Evolutionary conservation across 768 basidiomycete species (phyloP).

Genomic region (Pholiota conissans): DNA sequence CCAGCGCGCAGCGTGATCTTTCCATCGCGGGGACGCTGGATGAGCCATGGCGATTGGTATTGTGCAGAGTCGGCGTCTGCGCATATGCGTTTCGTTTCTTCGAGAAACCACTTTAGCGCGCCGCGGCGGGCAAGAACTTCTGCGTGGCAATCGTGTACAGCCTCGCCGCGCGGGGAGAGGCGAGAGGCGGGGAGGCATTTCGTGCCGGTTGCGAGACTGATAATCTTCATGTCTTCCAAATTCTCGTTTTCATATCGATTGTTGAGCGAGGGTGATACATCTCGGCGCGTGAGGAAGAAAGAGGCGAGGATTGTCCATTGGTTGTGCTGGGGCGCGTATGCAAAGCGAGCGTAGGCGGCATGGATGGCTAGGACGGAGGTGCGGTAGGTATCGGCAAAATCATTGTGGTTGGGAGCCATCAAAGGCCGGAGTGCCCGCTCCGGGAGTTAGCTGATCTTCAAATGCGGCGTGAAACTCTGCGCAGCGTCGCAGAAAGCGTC

Average conservation of each 20-base stretch:
- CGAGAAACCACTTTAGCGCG: constrained; percentile 75
- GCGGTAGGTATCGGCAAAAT: constrained; percentile 13
- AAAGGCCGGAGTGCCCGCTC: background rate
- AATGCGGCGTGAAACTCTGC: background rate
- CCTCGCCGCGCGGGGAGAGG: constrained; percentile 70
- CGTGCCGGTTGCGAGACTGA: constrained; percentile 79
- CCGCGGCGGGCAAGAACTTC: constrained; percentile 88
- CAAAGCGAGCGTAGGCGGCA: constrained; percentile 42
- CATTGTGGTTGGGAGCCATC: constrained; percentile 7
- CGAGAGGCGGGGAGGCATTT: constrained; percentile 75
- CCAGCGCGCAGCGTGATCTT: constrained; percentile 46
- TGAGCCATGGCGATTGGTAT: constrained; percentile 53
- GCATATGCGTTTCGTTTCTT: constrained; percentile 53
- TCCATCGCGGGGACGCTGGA: constrained; percentile 26
- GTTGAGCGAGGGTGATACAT: too few relatives aligned
- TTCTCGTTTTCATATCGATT: background rate
- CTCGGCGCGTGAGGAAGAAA: constrained; percentile 40
- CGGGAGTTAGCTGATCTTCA: background rate
- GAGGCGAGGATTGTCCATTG: constrained; percentile 70
- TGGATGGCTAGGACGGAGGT: constrained; percentile 32
- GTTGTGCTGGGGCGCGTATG: constrained; percentile 48
- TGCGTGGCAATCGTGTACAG: constrained; percentile 88
- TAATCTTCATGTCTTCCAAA: constrained; percentile 45
- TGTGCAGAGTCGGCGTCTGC: constrained; percentile 1
- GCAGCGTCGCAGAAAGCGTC: too few relatives aligned